phyloP scores from a whole-genome alignment of 352 stramenopile species.

The Bremia lactucae region DNA sequence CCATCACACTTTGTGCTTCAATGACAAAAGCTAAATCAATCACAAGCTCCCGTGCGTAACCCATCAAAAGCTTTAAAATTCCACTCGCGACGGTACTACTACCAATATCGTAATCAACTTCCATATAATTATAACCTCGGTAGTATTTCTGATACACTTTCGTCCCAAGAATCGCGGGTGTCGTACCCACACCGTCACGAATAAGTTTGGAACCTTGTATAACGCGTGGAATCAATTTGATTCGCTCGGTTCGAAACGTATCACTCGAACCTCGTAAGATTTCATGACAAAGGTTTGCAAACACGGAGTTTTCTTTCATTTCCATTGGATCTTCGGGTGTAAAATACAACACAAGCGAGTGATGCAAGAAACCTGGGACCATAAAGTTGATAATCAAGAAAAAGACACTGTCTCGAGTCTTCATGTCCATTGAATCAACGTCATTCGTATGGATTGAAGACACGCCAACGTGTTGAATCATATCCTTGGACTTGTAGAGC shows the following conservation, averaged over 20 bases:
- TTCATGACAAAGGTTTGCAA: slow-evolving; percentile 58
- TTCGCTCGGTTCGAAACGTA: slow-evolving; percentile 61
- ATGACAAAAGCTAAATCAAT: slow-evolving; percentile 81
- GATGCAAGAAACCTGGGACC: slow-evolving; percentile 48
- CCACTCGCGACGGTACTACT: slow-evolving; percentile 62
- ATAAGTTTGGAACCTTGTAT: slow-evolving; percentile 87
- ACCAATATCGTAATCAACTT: slow-evolving; percentile 72
- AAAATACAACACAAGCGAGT: slow-evolving; percentile 77
- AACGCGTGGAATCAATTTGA: slow-evolving; percentile 87
- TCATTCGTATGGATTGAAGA: slow-evolving; percentile 47
- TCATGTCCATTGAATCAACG: slow-evolving; percentile 15
- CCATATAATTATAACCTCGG: slow-evolving; percentile 51
- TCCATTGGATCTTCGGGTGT: slow-evolving; percentile 49
- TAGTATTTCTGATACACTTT: slow-evolving; percentile 83
- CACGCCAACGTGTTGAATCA: slow-evolving; percentile 52
- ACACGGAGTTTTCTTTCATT: slow-evolving; percentile 55
- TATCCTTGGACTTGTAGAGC: slow-evolving; percentile 43
- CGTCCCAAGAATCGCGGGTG: slow-evolving; percentile 83
- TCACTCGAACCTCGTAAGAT: slow-evolving; percentile 44
- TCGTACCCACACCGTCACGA: slow-evolving; percentile 77
- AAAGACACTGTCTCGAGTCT: slow-evolving; percentile 24
- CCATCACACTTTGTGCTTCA: slow-evolving; percentile 50
- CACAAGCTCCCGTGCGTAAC: slow-evolving; percentile 55
- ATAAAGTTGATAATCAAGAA: slow-evolving; percentile 81
- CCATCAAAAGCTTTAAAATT: slow-evolving; percentile 62